These are phyloP conservation scores for Amaranthus tricolor DNA, from an alignment of 179 eudicot species.

Conservation along the genomic window DNA sequence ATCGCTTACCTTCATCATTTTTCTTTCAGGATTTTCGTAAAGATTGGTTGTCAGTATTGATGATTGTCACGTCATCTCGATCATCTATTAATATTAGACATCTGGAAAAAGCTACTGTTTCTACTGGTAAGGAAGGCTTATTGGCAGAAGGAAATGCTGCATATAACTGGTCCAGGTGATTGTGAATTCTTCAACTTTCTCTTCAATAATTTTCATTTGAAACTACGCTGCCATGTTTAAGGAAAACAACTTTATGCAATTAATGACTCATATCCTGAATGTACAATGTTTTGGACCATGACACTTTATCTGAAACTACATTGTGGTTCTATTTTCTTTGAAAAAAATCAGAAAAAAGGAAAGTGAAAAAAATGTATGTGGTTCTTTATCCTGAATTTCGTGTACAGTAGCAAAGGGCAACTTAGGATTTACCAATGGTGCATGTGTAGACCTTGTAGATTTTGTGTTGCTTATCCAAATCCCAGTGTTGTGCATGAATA, in stretches of 20 bases:
- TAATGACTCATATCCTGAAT: no score
- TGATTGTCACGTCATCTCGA: conserved; percentile 96
- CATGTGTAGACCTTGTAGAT: not conserved
- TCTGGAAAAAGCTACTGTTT: conserved; percentile 97
- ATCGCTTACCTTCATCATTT: conserved; percentile 16
- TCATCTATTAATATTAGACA: conserved; percentile 95
- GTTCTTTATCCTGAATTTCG: not conserved
- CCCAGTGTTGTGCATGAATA: not conserved
- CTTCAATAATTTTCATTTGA: not conserved
- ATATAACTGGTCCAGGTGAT: conserved; percentile 91
- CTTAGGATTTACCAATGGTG: not conserved
- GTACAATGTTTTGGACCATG: no score
- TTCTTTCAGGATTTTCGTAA: conserved; percentile 81
- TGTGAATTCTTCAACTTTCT: conserved; percentile 5
- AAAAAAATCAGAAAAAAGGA: no score
- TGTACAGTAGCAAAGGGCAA: not conserved
- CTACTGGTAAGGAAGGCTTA: conserved; percentile 98
- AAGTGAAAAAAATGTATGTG: not conserved
- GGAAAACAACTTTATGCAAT: not conserved
- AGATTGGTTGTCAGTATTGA: conserved; percentile 90
- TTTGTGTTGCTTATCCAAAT: not conserved
- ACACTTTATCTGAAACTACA: no score
- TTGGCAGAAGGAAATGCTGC: conserved; percentile 96
- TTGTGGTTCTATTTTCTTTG: not conserved
- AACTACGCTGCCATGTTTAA: not conserved